Evolutionary conservation across 208 protist species (phyloP), one percentile per base, ranked within the genome.

Genomic region (Novymonas esmeraldas): DNA sequence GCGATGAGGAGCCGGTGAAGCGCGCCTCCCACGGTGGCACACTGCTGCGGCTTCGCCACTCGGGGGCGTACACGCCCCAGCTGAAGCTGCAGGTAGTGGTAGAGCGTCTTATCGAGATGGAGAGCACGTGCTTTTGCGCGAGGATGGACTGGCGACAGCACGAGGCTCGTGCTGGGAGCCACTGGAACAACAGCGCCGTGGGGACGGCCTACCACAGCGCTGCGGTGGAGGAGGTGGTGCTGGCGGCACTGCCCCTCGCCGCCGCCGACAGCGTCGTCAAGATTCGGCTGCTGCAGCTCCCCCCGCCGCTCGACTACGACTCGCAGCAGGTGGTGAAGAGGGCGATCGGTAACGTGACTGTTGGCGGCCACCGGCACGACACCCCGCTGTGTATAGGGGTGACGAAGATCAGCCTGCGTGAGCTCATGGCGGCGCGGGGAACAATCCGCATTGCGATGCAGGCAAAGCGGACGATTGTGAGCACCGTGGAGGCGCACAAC

Each of bases 371-470:
- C 57, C 73, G 70, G 10, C 50, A 69, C 39, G 78, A 82, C 52
- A 80, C 48, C 3, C 81, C 85, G 9, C 62, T 95, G 22, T 95
- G 90, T 63, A 85, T 95, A 59, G 90, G 90, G 13, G 84, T 95
- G 1, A 79, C 85, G 28, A 95, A 93, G 56, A 81, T 95, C 49
- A 84, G 72, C 16, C 68, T 95, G 33, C 72, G 79, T 33, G 82
- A 93, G 46, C 59, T 95, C 26, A 79, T 93, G 46, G 52, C 75
- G 11, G 81, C 76, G 6, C 73, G 82, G 24, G 64, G 85, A 26
- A 86, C 85, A 26, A 76, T 95, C 16, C 72, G 78, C 55, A 87
- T 93, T 20, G 83, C 76, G 24, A 79, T 95, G 48, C 90, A 95
- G 57, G 70, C 87, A 0, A 93, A 93, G 39, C 68, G 79, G 22